phyloP scores from a whole-genome alignment of 2,329 filamentous ascomycete genomes.

The Ilyonectria destructans region DNA sequence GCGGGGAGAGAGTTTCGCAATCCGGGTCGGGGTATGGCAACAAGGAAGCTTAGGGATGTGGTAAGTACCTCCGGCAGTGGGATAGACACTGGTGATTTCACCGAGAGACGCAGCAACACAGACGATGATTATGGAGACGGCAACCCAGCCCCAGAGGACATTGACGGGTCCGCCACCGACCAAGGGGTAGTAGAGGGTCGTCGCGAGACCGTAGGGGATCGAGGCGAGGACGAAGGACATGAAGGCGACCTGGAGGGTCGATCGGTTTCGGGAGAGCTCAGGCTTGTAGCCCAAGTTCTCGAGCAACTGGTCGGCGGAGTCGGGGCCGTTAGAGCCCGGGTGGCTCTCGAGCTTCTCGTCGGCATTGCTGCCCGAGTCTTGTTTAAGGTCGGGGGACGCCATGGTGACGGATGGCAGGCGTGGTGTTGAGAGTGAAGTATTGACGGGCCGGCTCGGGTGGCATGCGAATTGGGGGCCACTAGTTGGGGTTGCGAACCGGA shows the following conservation, averaged over 20 bases:
- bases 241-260: slow-evolving; percentile 80
- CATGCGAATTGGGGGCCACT: slow-evolving; percentile 4
- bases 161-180: slow-evolving; percentile 77
- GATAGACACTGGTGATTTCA: slow-evolving; percentile 84
- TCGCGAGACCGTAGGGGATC: slow-evolving; percentile 82
- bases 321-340: slow-evolving; percentile 41
- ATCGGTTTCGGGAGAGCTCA: slow-evolving; percentile 76
- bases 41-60: neutral
- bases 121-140: slow-evolving; percentile 78
- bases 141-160: slow-evolving; percentile 82
- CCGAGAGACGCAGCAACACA: slow-evolving; percentile 80
- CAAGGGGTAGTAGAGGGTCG: slow-evolving; percentile 79
- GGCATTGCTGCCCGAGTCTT: slow-evolving; percentile 42
- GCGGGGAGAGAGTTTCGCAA: neutral
- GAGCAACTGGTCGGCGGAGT: slow-evolving; percentile 74
- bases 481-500: slow-evolving; percentile 6
- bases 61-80: slow-evolving; percentile 77
- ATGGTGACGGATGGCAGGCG: slow-evolving; percentile 18
- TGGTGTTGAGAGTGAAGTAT: neutral
- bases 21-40: neutral
- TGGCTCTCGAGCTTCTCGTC: slow-evolving; percentile 52
- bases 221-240: slow-evolving; percentile 85
- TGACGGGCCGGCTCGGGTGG: slow-evolving; percentile 5
- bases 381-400: slow-evolving; percentile 42
- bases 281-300: slow-evolving; percentile 78